A percentile compares a stretch with the other conserved stretches of the same genome.
These are phyloP conservation scores for Laguncularia racemosa DNA, from an alignment of 345 rosid genomes.

Conservation along the genomic window DNA sequence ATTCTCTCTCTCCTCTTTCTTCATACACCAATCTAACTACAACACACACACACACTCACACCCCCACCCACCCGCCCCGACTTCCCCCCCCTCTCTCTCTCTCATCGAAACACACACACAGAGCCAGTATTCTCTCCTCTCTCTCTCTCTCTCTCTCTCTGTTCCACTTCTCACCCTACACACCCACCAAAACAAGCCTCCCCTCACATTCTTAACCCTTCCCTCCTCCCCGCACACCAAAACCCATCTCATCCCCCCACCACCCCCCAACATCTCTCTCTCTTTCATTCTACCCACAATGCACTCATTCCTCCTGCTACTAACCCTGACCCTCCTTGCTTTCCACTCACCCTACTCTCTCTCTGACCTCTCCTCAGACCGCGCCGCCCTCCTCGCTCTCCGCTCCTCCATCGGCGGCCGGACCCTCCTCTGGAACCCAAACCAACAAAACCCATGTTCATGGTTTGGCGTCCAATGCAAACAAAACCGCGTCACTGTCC, in stretches of 20 bases:
- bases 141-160: conserved; percentile 1
- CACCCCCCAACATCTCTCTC: not conserved
- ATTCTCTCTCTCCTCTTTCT: not conserved
- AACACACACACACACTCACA: not conserved
- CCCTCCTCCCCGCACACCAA: too few species aligned
- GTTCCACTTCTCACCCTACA: conserved; percentile 1
- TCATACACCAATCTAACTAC: not conserved
- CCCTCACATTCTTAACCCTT: not conserved
- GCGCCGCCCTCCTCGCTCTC: conserved; percentile 32
- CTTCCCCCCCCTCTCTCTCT: too few species aligned
- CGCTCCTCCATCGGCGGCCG: conserved; percentile 39
- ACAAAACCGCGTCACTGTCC: conserved; percentile 20
- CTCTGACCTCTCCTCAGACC: conserved; percentile 29
- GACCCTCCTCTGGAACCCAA: conserved; percentile 32
- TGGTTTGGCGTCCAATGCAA: conserved; percentile 36
- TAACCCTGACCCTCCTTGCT: not conserved
- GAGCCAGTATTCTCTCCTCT: not conserved
- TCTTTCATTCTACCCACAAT: not conserved
- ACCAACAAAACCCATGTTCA: conserved; percentile 25
- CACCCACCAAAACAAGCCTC: not conserved
- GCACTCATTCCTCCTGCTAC: not conserved
- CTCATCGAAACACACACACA: too few species aligned
- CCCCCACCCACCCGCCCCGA: too few species aligned
- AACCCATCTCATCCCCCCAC: not conserved
- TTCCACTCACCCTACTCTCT: conserved; percentile 20